These are phyloP conservation scores for Ophiostoma pallidulum DNA, from an alignment of 2,329 filamentous ascomycete species.

Conservation along the genomic window DNA sequence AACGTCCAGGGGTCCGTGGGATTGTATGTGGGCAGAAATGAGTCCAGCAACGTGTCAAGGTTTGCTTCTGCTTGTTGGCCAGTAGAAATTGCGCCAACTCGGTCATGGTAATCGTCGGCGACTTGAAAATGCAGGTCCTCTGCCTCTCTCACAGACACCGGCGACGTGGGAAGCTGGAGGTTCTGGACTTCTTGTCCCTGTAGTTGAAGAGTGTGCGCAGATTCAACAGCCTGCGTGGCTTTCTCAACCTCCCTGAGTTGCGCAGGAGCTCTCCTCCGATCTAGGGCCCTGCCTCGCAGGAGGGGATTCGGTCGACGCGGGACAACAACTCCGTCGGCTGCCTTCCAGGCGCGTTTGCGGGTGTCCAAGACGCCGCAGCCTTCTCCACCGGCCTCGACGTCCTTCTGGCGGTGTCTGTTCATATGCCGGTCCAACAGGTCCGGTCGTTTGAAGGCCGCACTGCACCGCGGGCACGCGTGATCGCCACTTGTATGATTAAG, in stretches of 20 bases:
- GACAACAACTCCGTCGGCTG: constrained; percentile 12
- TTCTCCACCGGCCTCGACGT: constrained; percentile 14
- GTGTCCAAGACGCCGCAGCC: constrained; percentile 15
- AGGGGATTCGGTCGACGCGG: too few species aligned
- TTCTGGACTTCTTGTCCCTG: too few species aligned
- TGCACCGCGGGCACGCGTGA: constrained; percentile 12
- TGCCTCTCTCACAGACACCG: constrained; percentile 5
- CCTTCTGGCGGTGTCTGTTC: constrained; percentile 12
- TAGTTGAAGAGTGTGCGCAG: too few species aligned
- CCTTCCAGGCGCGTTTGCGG: constrained; percentile 15
- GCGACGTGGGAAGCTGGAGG: constrained; percentile 9
- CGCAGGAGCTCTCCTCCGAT: not conserved
- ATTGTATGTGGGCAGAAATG: not conserved
- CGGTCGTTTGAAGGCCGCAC: constrained; percentile 15
- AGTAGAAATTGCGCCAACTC: too few species aligned
- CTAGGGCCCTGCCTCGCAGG: too few species aligned
- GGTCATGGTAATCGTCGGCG: not conserved
- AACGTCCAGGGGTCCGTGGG: not conserved
- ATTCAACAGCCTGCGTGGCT: too few species aligned
- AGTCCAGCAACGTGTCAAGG: not conserved
- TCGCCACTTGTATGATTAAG: constrained; percentile 45
- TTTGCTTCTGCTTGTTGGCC: too few species aligned
- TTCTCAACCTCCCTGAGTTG: not conserved
- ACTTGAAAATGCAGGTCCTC: not conserved
- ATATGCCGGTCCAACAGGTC: constrained; percentile 16